Percentiles rank a stretch among this genome's conserved stretches.
phyloP scores from a whole-genome alignment of 441 rosid genomes.

The Brassica hybrid region DNA sequence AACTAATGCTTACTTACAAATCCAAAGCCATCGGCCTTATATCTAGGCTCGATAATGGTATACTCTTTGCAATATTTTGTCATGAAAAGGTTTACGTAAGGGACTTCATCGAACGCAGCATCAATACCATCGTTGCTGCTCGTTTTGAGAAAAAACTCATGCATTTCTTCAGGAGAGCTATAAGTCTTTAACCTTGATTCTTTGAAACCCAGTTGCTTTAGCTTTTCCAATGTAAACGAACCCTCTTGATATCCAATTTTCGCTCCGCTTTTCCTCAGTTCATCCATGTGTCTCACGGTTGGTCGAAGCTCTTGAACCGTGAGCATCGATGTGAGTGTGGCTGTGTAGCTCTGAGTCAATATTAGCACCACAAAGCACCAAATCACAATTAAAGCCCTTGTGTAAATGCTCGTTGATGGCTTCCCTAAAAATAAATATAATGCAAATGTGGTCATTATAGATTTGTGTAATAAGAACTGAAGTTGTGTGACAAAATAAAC shows the following conservation, averaged over 20 bases:
- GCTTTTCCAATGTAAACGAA: slow-evolving; percentile 50
- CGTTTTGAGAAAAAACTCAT: slow-evolving; percentile 49
- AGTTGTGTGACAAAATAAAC: background rate
- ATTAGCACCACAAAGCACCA: slow-evolving; percentile 71
- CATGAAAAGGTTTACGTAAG: slow-evolving; percentile 47
- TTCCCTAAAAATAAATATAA: slow-evolving; percentile 43
- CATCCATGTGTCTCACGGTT: slow-evolving; percentile 43
- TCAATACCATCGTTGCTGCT: slow-evolving; percentile 58
- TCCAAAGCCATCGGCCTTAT: slow-evolving; percentile 66
- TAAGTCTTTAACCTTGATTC: slow-evolving; percentile 48
- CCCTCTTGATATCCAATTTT: slow-evolving; percentile 52
- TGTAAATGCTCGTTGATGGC: slow-evolving; percentile 54
- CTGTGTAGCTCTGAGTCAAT: slow-evolving; percentile 65
- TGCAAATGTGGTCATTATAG: background rate
- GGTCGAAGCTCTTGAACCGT: slow-evolving; percentile 57
- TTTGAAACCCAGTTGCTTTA: slow-evolving; percentile 42
- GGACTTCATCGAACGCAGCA: slow-evolving; percentile 63
- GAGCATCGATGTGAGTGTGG: slow-evolving; percentile 59
- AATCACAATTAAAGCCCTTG: slow-evolving; percentile 53
- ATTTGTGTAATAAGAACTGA: background rate
- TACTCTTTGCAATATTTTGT: slow-evolving; percentile 56
- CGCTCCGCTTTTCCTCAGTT: slow-evolving; percentile 48
- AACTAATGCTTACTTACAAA: slow-evolving; percentile 52
- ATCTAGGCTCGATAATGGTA: slow-evolving; percentile 50
- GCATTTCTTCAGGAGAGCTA: slow-evolving; percentile 42